Conservation (phyloP, 2,329 filamentous ascomycete genomes). For the Pseudopyricularia cyperi region DNA sequence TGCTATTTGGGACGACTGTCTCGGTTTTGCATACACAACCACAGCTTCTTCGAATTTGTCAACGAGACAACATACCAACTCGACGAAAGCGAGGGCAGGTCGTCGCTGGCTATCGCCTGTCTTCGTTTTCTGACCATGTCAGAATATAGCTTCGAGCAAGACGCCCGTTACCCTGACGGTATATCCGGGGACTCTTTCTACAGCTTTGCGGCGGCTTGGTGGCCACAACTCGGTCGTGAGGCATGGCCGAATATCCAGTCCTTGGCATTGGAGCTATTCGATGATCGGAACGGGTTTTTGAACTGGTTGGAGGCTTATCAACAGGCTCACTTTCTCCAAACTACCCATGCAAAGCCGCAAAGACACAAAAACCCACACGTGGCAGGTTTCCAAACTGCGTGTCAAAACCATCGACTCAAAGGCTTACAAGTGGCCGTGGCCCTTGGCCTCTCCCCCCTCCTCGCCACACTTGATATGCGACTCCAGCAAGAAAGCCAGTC, state of each 20-base stretch:
- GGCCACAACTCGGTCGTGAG: not conserved
- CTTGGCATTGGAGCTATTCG: not conserved
- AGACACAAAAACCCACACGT: not conserved
- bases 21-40: not conserved
- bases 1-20: not conserved
- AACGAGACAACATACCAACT: not conserved
- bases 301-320: not conserved
- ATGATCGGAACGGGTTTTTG: not conserved
- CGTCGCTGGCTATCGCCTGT: not conserved
- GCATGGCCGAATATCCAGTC: not conserved
- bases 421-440: not conserved
- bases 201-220: constrained; percentile 1
- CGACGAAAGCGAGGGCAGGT: not conserved
- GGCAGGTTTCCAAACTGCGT: not conserved
- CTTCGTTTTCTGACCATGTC: not conserved
- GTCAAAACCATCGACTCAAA: not conserved
- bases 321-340: not conserved
- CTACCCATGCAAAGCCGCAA: not conserved
- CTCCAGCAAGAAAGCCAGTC: not conserved
- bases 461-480: not conserved
- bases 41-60: not conserved
- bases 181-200: not conserved
- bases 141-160: not conserved
- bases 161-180: not conserved
- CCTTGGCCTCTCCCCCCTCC: not conserved